Base-by-base conservation (phyloP, 306 rosid genomes). In the Cicer cuneatum region DNA sequence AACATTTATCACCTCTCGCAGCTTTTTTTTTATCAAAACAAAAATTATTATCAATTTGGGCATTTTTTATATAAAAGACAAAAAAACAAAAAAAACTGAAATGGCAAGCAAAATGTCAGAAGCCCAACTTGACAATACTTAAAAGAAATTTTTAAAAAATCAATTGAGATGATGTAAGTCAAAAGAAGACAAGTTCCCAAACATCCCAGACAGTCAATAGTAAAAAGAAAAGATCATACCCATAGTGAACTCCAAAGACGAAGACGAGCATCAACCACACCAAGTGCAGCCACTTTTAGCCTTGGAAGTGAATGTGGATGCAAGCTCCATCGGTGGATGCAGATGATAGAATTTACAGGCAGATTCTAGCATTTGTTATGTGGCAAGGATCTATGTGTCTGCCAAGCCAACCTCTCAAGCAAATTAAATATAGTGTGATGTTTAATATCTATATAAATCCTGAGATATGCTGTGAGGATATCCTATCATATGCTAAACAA, bases 181-280 rank as follows among this genome's bases (percentile, higher is more conserved):
- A 71, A 61, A 80, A 64, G 60, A 61, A 71, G 75, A 63, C 42
- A 43, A 40, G 58, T 12, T 38, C 8, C 47, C 29, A 6, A 73
- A 56, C 69, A 53, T 41, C 52, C 73, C 72, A 48, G 2, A 42
- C 59, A 69, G 41, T 46, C 51, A 60, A 57, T 15, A 80, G 76
- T 37, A 48, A 24, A 24, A 74, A 49, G 68, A 59, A 58, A 74
- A 57, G 59, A 62, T 66, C 85, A 81, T 84, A 81, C 85, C 85
- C 69, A 74, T 59, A 46, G 53, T 4, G 40, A 63, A 57, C 33
- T 69, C 65, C 82, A 49, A 66, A 66, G 79, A 65, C 10, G 51
- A 61, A 19, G 38, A 59, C 42, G 52, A 76, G 79, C 52, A 83
- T 59, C 66, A 29, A 59, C 40, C 71, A 67, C 66, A 77, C 33